Base-by-base conservation (phyloP, 2,329 filamentous ascomycete genomes). In the Leptographium lundbergii region DNA sequence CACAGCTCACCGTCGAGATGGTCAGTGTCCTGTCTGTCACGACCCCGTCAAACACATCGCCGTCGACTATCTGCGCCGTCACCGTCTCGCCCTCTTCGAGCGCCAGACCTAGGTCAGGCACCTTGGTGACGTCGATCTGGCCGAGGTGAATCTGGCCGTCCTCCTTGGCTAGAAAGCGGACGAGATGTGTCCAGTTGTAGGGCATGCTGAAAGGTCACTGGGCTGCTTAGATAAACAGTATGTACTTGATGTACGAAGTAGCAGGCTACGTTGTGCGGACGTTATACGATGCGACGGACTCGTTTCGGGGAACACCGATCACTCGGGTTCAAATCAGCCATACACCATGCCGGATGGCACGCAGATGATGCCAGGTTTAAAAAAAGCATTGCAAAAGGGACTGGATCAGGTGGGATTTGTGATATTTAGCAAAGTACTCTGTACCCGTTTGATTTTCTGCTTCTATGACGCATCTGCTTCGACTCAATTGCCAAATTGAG, bases 151-250 rank as follows among this genome's bases (percentile, higher is more conserved):
- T 64, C 61, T 69, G 68, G 62, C 71, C 71, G 45, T 74, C 72
- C 65, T 74, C 73, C 56, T 68, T 65, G 36, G 72, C 73, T 34
- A 74, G 65, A 64, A 75, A 75, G 54, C 73, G 72, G 57, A 72
- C 69, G 54, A 75, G 69, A 51, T 71, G 71, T 39, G 70, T 74
- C 70, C 73, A 73, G 60, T 24, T 60, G 27, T 61, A 54, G 4
- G 59, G 24, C 59, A 62, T 61, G 52, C 42, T 11, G 34, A 36
- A 7, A 6, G n/a, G 24, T 11, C 17, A 1, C 6, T 6, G 25
- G 27, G 24, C n/a, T 6, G 14, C 14, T 32, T 17, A 9, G n/a
- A 22, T 6, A 24, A 42, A 22, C 13, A 11, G 7, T 42, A 7
- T n/a, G 42, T 45, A 19, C 7, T 45, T 10, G 19, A 5, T 42